Percentiles rank a stretch among this genome's conserved stretches.
Conservation (phyloP, 2,329 filamentous ascomycete species). For the Ophiosphaerella narmari region DNA sequence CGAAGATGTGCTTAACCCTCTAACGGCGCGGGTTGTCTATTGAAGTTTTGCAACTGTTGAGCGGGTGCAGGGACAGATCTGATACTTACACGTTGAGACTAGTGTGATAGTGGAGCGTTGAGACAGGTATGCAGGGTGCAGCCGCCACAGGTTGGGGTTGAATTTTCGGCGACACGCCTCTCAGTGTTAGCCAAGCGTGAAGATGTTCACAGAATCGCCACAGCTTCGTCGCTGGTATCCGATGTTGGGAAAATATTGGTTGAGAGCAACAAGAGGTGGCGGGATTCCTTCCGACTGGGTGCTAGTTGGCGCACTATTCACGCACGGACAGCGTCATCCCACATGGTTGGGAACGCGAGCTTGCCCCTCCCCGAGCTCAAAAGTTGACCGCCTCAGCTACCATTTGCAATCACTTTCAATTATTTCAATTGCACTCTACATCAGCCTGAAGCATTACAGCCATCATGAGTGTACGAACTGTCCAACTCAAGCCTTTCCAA, state of each 20-base stretch:
- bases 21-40: not conserved
- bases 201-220: constrained; percentile 2
- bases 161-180: not conserved
- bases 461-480: constrained; percentile 72
- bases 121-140: constrained; percentile 1
- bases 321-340: constrained; percentile 33
- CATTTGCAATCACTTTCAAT: constrained; percentile 14
- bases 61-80: too few relatives aligned
- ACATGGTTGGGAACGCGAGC: constrained; percentile 26
- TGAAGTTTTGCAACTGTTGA: too few relatives aligned
- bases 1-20: not conserved
- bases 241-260: constrained; percentile 7
- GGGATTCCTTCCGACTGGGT: constrained; percentile 12
- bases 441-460: constrained; percentile 24
- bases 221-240: not conserved
- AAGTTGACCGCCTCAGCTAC: constrained; percentile 27
- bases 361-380: constrained; percentile 38
- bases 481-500: constrained; percentile 81
- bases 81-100: not conserved
- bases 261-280: constrained; percentile 8
- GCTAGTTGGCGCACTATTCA: constrained; percentile 19
- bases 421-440: constrained; percentile 24
- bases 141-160: not conserved
- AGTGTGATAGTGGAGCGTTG: not conserved
- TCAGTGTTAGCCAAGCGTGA: not conserved